phyloP scores from a whole-genome alignment of 306 rosid genomes.

The Hippophae gyantsensis region DNA sequence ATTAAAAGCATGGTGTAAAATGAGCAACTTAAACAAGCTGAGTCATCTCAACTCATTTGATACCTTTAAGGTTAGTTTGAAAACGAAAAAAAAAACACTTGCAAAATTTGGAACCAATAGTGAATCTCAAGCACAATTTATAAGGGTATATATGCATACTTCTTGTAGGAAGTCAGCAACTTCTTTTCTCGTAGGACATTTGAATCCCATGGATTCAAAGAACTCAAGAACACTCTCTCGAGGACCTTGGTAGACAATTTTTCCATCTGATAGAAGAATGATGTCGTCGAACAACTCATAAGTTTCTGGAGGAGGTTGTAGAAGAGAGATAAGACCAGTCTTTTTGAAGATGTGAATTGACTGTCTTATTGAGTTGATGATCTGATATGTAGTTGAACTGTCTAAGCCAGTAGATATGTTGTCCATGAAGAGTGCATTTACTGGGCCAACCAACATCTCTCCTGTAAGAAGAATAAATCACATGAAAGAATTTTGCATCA shows the following conservation, averaged over 20 bases:
- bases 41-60: too few relatives aligned
- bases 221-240: constrained; percentile 36
- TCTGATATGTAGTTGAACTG: constrained; percentile 55
- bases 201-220: constrained; percentile 40
- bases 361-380: constrained; percentile 36
- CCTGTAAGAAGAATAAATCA: constrained; percentile 15
- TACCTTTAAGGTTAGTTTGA: too few relatives aligned
- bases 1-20: not conserved
- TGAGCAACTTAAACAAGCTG: not conserved
- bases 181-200: constrained; percentile 48
- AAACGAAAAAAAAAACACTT: not conserved
- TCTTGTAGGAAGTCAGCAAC: constrained; percentile 55
- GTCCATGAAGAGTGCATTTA: constrained; percentile 50
- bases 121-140: too few relatives aligned
- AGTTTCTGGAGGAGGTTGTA: constrained; percentile 55
- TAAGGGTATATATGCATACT: constrained; percentile 20
- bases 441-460: constrained; percentile 57
- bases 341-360: constrained; percentile 35
- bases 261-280: constrained; percentile 44
- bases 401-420: constrained; percentile 47
- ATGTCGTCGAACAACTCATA: constrained; percentile 49
- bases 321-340: constrained; percentile 41
- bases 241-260: constrained; percentile 51
- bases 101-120: not conserved
- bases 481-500: too few relatives aligned